A percentile compares a stretch with the other conserved stretches of the same genome.
These are phyloP conservation scores for Rhizomucor pusillus DNA, from an alignment of 371 early-diverging fungal species.

Conservation along the genomic window DNA sequence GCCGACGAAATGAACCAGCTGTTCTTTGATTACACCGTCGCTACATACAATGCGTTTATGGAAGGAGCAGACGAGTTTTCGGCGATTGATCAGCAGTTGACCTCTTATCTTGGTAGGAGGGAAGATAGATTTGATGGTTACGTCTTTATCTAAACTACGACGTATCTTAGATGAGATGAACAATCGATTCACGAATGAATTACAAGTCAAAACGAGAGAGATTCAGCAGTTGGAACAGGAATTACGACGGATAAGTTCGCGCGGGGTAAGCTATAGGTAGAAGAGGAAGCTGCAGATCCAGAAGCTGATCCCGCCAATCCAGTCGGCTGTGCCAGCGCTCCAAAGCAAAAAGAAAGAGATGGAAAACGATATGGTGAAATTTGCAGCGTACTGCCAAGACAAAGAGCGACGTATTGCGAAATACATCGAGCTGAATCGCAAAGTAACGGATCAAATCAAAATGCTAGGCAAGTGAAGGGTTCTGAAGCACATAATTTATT, in stretches of 20 bases:
- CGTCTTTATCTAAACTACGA: neutral
- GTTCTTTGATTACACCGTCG: slow-evolving; percentile 58
- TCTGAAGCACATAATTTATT: neutral
- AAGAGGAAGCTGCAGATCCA: neutral
- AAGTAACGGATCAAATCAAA: neutral
- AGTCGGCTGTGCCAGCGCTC: slow-evolving; percentile 58
- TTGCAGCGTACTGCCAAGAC: slow-evolving; percentile 20
- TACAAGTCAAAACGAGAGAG: neutral
- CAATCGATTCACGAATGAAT: neutral
- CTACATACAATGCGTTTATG: slow-evolving; percentile 57
- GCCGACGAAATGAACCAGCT: slow-evolving; percentile 32
- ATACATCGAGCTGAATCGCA: slow-evolving; percentile 10
- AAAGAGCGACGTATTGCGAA: slow-evolving; percentile 6
- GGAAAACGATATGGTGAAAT: slow-evolving; percentile 22
- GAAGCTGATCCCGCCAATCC: neutral
- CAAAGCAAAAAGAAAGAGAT: slow-evolving; percentile 49
- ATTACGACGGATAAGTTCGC: neutral
- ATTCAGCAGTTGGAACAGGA: neutral
- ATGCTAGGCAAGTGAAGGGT: slow-evolving; percentile 2
- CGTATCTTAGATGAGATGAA: neutral
- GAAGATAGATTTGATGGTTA: neutral
- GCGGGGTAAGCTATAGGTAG: neutral
- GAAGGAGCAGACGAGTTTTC: slow-evolving; percentile 45
- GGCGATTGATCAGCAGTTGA: neutral
- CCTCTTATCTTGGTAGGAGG: neutral